Percentiles rank a stretch among this genome's conserved stretches.
Conservation (phyloP, 2,329 filamentous ascomycete species). For the Paracoccidioides brasiliensis region DNA sequence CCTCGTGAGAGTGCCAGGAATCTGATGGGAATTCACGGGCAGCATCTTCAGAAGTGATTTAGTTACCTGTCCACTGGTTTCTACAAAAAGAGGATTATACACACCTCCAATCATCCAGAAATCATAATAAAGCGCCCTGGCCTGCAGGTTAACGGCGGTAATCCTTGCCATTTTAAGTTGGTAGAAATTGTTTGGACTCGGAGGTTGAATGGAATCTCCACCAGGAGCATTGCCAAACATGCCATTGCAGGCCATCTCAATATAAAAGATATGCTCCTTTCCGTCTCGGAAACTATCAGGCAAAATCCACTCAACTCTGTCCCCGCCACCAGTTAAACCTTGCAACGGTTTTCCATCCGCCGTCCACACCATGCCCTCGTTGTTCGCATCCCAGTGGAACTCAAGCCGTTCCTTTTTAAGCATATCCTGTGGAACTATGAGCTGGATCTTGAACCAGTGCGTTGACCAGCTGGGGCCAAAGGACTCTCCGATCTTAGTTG, state of each 20-base stretch:
- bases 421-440: slow-evolving; percentile 64
- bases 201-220: slow-evolving; percentile 78
- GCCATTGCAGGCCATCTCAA: slow-evolving; percentile 97
- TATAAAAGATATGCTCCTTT: slow-evolving; percentile 77
- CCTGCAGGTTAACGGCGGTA: slow-evolving; percentile 75
- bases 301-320: slow-evolving; percentile 82
- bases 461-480: slow-evolving; percentile 97
- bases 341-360: slow-evolving; percentile 82
- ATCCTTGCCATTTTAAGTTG: slow-evolving; percentile 67
- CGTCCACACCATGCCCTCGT: slow-evolving; percentile 89
- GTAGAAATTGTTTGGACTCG: slow-evolving; percentile 72
- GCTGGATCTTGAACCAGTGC: slow-evolving; percentile 83
- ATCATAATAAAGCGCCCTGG: slow-evolving; percentile 72
- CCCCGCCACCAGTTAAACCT: slow-evolving; percentile 78
- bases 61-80: neutral
- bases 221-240: slow-evolving; percentile 92
- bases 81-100: slow-evolving; percentile 6
- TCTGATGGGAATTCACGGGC: slow-evolving; percentile 80
- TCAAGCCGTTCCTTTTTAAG: slow-evolving; percentile 70
- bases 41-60: slow-evolving; percentile 47
- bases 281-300: slow-evolving; percentile 71
- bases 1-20: slow-evolving; percentile 79
- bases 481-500: slow-evolving; percentile 58
- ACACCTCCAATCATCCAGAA: slow-evolving; percentile 74
- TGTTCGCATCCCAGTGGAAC: slow-evolving; percentile 90